Percentiles rank a stretch among this genome's conserved stretches.
Conservation (phyloP, 2,329 filamentous ascomycete species). For the Fusarium buxicola region DNA sequence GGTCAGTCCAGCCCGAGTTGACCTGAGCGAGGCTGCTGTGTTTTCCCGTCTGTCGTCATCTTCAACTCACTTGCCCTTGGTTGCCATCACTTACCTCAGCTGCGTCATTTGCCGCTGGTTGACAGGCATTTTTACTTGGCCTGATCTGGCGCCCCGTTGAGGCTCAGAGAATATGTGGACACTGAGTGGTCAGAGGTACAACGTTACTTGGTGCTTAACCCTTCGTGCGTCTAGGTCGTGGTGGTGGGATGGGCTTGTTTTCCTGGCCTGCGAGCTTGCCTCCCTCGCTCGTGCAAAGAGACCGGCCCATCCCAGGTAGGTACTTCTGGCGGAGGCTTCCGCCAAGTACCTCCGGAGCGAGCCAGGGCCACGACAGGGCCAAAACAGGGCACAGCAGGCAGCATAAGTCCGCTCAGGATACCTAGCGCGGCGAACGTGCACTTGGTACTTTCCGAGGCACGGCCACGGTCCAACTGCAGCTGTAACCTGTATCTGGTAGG, state of each 20-base stretch:
- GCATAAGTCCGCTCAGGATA: constrained; percentile 16
- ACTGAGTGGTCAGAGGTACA: constrained; percentile 25
- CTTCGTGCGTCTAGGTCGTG: constrained; percentile 41
- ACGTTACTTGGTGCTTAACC: constrained; percentile 36
- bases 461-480: constrained; percentile 18
- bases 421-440: constrained; percentile 35
- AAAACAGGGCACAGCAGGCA: constrained; percentile 17
- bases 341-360: constrained; percentile 10
- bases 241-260: constrained; percentile 37
- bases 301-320: constrained; percentile 11
- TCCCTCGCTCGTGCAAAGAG: constrained; percentile 8
- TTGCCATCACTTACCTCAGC: constrained; percentile 32
- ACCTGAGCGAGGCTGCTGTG: constrained; percentile 3
- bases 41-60: constrained; percentile 23
- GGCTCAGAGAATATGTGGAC: constrained; percentile 37
- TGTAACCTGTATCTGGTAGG: constrained; percentile 5
- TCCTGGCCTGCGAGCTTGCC: constrained; percentile 7
- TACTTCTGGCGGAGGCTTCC: constrained; percentile 11
- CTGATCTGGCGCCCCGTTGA: constrained; percentile 28
- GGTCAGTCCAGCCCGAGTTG: neutral
- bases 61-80: constrained; percentile 13
- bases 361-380: constrained; percentile 6
- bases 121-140: constrained; percentile 15
- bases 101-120: constrained; percentile 20
- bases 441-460: constrained; percentile 32